These are phyloP conservation scores for Lepidium campestre DNA, from an alignment of 441 rosid genomes.

Conservation along the genomic window DNA sequence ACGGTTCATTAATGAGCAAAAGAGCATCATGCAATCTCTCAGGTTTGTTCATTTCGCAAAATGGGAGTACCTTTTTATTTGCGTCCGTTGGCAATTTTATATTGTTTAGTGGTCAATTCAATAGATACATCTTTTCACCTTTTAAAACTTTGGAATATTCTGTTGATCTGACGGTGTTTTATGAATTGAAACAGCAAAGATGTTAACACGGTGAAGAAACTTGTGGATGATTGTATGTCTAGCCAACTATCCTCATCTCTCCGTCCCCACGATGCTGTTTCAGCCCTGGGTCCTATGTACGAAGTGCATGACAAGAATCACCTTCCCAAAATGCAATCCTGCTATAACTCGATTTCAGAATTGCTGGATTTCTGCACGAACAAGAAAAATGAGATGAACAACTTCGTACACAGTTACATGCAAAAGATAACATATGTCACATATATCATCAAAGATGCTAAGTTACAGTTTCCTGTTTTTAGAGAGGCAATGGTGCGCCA, in stretches of 20 bases:
- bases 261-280: slow-evolving; percentile 99
- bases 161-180: slow-evolving; percentile 15
- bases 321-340: slow-evolving; percentile 78
- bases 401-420: slow-evolving; percentile 78
- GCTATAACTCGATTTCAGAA: slow-evolving; percentile 51
- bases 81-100: neutral
- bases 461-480: slow-evolving; percentile 92
- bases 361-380: slow-evolving; percentile 67
- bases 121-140: neutral
- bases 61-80: neutral
- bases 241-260: slow-evolving; percentile 75
- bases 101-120: neutral
- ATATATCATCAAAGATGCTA: slow-evolving; percentile 73
- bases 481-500: slow-evolving; percentile 86
- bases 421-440: slow-evolving; percentile 70
- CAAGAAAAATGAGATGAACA: slow-evolving; percentile 87
- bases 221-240: slow-evolving; percentile 90
- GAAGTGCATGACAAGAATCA: slow-evolving; percentile 92
- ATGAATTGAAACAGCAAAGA: slow-evolving; percentile 77
- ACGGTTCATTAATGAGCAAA: slow-evolving; percentile 64
- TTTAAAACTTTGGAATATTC: neutral
- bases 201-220: slow-evolving; percentile 86
- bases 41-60: slow-evolving; percentile 51
- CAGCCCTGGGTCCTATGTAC: slow-evolving; percentile 98
- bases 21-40: slow-evolving; percentile 91